phyloP scores from a whole-genome alignment of 2,329 filamentous ascomycete genomes.

The Cordyceps pruinosa region DNA sequence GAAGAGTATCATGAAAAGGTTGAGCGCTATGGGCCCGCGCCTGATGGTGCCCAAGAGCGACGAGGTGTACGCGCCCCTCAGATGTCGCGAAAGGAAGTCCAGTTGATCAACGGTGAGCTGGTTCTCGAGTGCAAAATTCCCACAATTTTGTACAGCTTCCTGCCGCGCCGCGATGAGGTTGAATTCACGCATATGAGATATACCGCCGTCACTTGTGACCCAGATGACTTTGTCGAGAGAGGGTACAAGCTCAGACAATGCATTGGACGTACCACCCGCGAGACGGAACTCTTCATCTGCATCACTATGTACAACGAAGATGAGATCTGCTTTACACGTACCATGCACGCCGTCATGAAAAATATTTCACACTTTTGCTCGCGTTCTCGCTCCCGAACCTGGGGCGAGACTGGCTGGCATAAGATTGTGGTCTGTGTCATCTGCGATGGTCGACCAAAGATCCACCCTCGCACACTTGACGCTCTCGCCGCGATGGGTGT shows the following conservation, averaged over 20 bases:
- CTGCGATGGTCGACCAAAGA: constrained; percentile 81
- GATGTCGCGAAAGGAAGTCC: constrained; percentile 88
- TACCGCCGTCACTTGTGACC: constrained; percentile 96
- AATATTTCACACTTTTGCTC: constrained; percentile 97
- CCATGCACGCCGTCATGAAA: constrained; percentile 98
- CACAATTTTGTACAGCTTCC: constrained; percentile 93
- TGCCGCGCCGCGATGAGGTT: constrained; percentile 84
- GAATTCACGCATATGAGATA: constrained; percentile 99
- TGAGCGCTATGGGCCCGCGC: constrained; percentile 82
- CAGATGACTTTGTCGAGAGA: constrained; percentile 80
- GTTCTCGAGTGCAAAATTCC: constrained; percentile 99
- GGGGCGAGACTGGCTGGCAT: constrained; percentile 96
- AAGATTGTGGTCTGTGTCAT: constrained; percentile 98
- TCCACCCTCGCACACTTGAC: constrained; percentile 88
- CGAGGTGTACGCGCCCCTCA: constrained; percentile 81
- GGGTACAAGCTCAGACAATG: constrained; percentile 92
- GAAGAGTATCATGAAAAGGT: constrained; percentile 47
- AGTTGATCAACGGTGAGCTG: constrained; percentile 93
- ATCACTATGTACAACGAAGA: constrained; percentile 99
- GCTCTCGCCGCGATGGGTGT: constrained; percentile 94
- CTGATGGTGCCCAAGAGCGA: constrained; percentile 77
- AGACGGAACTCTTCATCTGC: constrained; percentile 94
- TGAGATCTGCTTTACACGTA: constrained; percentile 91
- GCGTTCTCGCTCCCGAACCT: constrained; percentile 83
- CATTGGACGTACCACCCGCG: constrained; percentile 73